Evolutionary conservation across 2,329 filamentous ascomycete genomes (phyloP), one percentile per base, ranked within the genome.

Genomic region (Ceratocystis colombiana): DNA sequence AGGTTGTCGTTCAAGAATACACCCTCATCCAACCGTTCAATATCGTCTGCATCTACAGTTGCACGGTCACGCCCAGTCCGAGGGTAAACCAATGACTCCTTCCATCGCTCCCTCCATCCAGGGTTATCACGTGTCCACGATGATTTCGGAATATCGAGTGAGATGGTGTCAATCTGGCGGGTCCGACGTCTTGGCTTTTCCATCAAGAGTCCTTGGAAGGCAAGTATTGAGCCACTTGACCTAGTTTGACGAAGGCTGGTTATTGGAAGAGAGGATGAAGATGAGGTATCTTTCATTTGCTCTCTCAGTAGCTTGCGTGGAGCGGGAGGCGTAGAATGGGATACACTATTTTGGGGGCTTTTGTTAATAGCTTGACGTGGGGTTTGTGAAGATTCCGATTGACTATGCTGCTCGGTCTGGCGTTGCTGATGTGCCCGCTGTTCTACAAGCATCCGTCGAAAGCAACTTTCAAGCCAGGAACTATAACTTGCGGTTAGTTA

Each of bases 1-100:
- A 99, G 78, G 72, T 90, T 96, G 76, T 99, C 94, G 73, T 99
- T 99, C 55, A 99, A 76, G 68, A 88, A 96, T 70, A 96, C 84
- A 12, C 86, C 89, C 69, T 95, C 89, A 68, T 96, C 87, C 2
- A 99, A 81, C 53, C 90, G 82, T 22, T 80, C 77, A 44, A 97
- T 85, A 72, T 94, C 90, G n/a, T 82, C 78, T 68, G 82, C 84
- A 66, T 89, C 83, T 1, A 94, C 84, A 0, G 81, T 84, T 0
- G 86, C 84, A 68, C 85, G 81, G 62, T 83, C 82, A 65, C 80
- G 82, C 2, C 84, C 84, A 30, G 75, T 77, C 4, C 76, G 71
- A 2, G 85, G 85, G 72, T 84, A 90, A 1, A 84, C 77, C 1
- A 92, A 77, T 1, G 87, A 81, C 62, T 78, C 78, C 17, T 79